These are phyloP conservation scores for Aspergillus neoniger DNA, from an alignment of 2,329 filamentous ascomycete genomes.

Conservation along the genomic window DNA sequence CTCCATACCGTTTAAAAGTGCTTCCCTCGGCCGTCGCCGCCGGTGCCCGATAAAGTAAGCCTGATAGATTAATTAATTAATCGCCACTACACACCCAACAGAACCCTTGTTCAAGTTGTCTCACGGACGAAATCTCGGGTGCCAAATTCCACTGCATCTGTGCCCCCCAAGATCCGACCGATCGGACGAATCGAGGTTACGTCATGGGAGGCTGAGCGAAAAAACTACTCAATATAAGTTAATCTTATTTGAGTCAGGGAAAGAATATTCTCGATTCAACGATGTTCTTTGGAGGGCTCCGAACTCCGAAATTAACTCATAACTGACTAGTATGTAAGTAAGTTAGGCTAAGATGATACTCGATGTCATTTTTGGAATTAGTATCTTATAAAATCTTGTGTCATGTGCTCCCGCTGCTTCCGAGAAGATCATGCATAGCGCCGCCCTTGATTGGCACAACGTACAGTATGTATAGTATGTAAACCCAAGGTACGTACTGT, in stretches of 20 bases:
- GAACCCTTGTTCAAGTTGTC: neutral
- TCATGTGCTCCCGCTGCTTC: neutral
- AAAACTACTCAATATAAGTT: neutral
- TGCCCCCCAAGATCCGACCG: neutral
- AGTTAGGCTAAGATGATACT: neutral
- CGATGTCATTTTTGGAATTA: too few relatives aligned
- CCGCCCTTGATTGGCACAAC: neutral
- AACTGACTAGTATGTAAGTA: neutral
- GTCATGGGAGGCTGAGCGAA: neutral
- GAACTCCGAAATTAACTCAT: neutral
- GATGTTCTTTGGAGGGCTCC: neutral
- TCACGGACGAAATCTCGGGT: slow-evolving; percentile 3
- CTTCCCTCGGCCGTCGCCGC: neutral
- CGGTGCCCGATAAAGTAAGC: neutral
- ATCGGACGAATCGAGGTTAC: neutral
- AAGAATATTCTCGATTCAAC: neutral
- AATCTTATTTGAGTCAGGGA: neutral
- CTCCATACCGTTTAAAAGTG: neutral
- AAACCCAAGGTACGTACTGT: neutral
- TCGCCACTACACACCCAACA: neutral
- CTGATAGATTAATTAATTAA: neutral
- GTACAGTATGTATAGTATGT: neutral
- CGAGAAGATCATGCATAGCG: neutral
- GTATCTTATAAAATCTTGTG: too few relatives aligned
- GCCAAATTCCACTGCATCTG: neutral